These are phyloP conservation scores for Excoecaria cochinchinensis DNA, from an alignment of 345 rosid species.

Conservation along the genomic window DNA sequence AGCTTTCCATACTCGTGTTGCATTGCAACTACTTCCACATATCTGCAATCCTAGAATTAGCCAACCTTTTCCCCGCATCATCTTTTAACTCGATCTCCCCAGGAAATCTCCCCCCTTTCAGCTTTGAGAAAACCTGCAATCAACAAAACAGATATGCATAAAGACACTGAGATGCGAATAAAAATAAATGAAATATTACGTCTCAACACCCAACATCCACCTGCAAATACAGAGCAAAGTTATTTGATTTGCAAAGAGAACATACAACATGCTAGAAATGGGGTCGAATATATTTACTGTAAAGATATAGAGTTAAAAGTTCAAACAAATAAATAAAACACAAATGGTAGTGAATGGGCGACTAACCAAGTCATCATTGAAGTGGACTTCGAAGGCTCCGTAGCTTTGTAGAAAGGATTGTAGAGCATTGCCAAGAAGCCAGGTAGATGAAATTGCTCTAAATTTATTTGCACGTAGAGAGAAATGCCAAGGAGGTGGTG, in stretches of 20 bases:
- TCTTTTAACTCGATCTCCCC: conserved; percentile 86
- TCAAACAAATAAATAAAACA: not conserved
- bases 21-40: not conserved
- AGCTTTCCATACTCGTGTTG: not conserved
- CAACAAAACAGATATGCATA: not conserved
- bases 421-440: conserved; percentile 83
- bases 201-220: not conserved
- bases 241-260: not conserved
- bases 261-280: too few relatives aligned
- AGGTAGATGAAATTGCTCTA: conserved; percentile 78
- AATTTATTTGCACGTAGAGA: conserved; percentile 75
- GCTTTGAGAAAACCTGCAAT: conserved; percentile 74
- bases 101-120: conserved; percentile 76
- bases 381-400: conserved; percentile 83
- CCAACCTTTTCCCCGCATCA: conserved; percentile 48
- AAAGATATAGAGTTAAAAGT: not conserved
- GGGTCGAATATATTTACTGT: too few relatives aligned
- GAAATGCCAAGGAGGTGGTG: conserved; percentile 74
- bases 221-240: not conserved
- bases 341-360: not conserved
- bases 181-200: not conserved
- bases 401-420: conserved; percentile 86
- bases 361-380: conserved; percentile 67
- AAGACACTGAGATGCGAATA: too few relatives aligned
- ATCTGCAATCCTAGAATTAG: conserved; percentile 33